A percentile compares a stretch with the other conserved stretches of the same genome.
phyloP scores from a whole-genome alignment of 371 early-diverging fungal species.

The Mucor piriformis region DNA sequence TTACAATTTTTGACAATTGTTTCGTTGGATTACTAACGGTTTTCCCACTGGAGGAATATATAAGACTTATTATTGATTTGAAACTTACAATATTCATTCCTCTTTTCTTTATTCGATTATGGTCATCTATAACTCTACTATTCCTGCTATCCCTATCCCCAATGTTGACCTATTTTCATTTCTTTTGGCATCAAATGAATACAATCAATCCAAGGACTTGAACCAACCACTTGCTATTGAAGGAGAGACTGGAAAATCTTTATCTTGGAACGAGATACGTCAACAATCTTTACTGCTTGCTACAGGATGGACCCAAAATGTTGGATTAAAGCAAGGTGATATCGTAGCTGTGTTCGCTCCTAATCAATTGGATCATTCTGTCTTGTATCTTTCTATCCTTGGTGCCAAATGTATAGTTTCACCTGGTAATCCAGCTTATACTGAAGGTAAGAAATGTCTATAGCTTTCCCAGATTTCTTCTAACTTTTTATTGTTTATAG shows the following conservation, averaged over 20 bases:
- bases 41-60: conserved; percentile 11
- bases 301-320: conserved; percentile 39
- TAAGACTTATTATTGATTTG: background rate
- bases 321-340: conserved; percentile 68
- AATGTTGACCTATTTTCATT: conserved; percentile 68
- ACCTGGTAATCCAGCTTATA: conserved; percentile 50
- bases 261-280: conserved; percentile 63
- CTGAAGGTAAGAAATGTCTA: conserved; percentile 35
- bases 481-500: background rate
- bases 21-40: conserved; percentile 11
- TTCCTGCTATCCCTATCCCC: conserved; percentile 56
- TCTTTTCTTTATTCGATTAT: conserved; percentile 12
- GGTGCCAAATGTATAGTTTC: conserved; percentile 42
- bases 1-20: background rate
- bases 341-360: conserved; percentile 75
- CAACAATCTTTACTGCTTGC: conserved; percentile 16
- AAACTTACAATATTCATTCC: too few relatives aligned
- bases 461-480: background rate
- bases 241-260: conserved; percentile 49
- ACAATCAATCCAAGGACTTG: conserved; percentile 36
- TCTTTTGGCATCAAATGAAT: conserved; percentile 48
- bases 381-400: conserved; percentile 44
- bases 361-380: conserved; percentile 56
- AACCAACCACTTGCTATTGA: conserved; percentile 60
- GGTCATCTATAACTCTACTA: conserved; percentile 39